Evolutionary conservation across 2,329 filamentous ascomycete species (phyloP).

Genomic region (Cordyceps javanica): DNA sequence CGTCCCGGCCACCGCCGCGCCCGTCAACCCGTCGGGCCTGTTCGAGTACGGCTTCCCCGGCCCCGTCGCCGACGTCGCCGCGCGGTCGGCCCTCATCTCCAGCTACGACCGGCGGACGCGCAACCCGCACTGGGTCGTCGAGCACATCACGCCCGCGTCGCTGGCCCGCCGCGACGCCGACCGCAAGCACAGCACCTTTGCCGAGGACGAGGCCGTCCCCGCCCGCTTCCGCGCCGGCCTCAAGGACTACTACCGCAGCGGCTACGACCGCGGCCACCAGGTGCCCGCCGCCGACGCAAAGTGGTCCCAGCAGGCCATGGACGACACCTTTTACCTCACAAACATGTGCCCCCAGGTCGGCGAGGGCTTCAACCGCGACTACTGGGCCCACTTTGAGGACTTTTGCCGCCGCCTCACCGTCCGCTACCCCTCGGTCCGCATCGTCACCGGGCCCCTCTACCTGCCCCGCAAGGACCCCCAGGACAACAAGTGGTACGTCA

Average conservation of each 20-base stretch:
- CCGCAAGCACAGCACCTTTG: conserved; percentile 74
- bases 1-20: conserved; percentile 29
- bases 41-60: conserved; percentile 91
- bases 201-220: conserved; percentile 75
- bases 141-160: conserved; percentile 91
- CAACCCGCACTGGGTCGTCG: conserved; percentile 91
- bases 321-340: conserved; percentile 84
- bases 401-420: conserved; percentile 82
- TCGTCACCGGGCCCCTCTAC: conserved; percentile 92
- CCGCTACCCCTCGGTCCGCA: conserved; percentile 77
- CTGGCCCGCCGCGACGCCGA: conserved; percentile 70
- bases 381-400: conserved; percentile 98
- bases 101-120: conserved; percentile 84
- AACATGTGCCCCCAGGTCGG: conserved; percentile 99
- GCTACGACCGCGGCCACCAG: conserved; percentile 95
- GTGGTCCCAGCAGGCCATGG: conserved; percentile 91
- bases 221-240: conserved; percentile 83
- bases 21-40: conserved; percentile 68
- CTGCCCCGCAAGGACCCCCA: conserved; percentile 72
- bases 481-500: conserved; percentile 93
- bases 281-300: conserved; percentile 94
- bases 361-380: conserved; percentile 97
- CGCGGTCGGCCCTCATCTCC: conserved; percentile 70
- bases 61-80: conserved; percentile 75
- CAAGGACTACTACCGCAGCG: conserved; percentile 89